Evolutionary conservation across 1,284 basidiomycete genomes (phyloP).

Genomic region (Puccinia triticina): DNA sequence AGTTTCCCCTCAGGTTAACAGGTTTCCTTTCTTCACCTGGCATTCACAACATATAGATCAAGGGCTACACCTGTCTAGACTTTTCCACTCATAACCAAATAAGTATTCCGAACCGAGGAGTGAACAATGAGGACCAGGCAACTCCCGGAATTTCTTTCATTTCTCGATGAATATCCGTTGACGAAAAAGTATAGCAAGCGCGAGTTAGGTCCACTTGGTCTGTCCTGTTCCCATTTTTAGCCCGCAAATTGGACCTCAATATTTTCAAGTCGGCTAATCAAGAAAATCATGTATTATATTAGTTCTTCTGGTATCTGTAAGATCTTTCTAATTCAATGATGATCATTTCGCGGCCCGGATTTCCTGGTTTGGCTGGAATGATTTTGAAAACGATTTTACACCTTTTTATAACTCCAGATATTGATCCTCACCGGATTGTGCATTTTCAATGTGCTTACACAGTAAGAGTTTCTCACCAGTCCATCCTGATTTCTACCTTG

Average conservation of each 20-base stretch:
- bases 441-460: slow-evolving; percentile 8
- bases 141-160: not conserved
- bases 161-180: slow-evolving; percentile 4
- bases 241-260: not conserved
- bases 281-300: not conserved
- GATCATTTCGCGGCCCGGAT: not conserved
- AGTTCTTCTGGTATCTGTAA: slow-evolving; percentile 4
- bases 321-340: not conserved
- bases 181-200: slow-evolving; percentile 6
- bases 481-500: not conserved
- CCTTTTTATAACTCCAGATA: not conserved
- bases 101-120: not conserved
- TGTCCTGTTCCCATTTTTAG: not conserved
- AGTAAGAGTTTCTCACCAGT: not conserved
- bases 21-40: too few relatives aligned
- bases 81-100: not conserved
- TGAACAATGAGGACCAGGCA: not conserved
- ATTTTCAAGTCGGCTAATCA: not conserved
- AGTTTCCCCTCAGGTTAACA: too few relatives aligned
- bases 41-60: too few relatives aligned
- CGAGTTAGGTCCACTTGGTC: not conserved
- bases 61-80: too few relatives aligned
- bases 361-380: not conserved
- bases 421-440: not conserved
- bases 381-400: not conserved